Percentiles rank a stretch among this genome's conserved stretches.
phyloP scores from a whole-genome alignment of 2,329 filamentous ascomycete genomes.

The Colletotrichum orbiculare region DNA sequence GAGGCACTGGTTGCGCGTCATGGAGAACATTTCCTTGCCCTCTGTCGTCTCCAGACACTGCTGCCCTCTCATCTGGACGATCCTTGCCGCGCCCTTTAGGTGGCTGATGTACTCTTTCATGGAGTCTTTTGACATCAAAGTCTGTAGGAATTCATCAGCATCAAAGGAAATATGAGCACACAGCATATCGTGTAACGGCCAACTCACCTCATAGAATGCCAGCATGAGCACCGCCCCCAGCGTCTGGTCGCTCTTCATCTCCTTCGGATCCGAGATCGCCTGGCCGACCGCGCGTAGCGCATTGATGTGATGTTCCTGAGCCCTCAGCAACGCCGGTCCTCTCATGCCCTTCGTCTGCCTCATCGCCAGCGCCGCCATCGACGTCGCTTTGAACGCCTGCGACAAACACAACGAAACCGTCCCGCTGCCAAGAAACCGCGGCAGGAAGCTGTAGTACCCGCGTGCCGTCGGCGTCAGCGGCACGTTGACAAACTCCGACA shows the following conservation, averaged over 20 bases:
- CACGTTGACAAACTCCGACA: conserved; percentile 36
- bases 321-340: conserved; percentile 18
- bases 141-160: not conserved
- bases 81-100: conserved; percentile 39
- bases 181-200: rapidly evolving
- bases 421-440: conserved; percentile 27
- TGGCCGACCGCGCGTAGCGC: conserved; percentile 32
- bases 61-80: conserved; percentile 37
- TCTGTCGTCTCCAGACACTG: conserved; percentile 32
- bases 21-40: conserved; percentile 38
- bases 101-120: conserved; percentile 40
- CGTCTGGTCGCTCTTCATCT: conserved; percentile 33
- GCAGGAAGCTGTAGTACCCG: conserved; percentile 33
- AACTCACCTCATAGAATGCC: conserved; percentile 35
- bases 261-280: conserved; percentile 29
- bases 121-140: conserved; percentile 37
- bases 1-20: conserved; percentile 40
- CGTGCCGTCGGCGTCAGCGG: conserved; percentile 20
- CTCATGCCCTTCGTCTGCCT: conserved; percentile 19
- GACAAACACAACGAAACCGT: conserved; percentile 29
- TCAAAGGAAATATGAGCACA: not conserved
- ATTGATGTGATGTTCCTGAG: conserved; percentile 34
- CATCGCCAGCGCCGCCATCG: conserved; percentile 34
- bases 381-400: conserved; percentile 34
- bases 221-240: conserved; percentile 36